These are phyloP conservation scores for Ilyonectria robusta DNA, from an alignment of 2,329 filamentous ascomycete species.

Conservation along the genomic window DNA sequence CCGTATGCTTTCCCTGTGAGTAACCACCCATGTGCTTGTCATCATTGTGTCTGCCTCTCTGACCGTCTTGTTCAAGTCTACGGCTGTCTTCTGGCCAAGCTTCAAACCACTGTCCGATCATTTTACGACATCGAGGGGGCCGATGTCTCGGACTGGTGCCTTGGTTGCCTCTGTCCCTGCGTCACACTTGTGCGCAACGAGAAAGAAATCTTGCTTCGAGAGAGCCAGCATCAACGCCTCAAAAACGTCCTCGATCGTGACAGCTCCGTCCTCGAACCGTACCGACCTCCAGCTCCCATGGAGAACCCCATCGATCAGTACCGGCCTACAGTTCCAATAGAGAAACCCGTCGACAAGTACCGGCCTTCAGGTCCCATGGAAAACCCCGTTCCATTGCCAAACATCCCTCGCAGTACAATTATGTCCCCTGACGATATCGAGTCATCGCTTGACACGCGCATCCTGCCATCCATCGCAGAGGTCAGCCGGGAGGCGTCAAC, in stretches of 20 bases:
- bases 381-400: slow-evolving; percentile 19
- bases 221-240: slow-evolving; percentile 35
- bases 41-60: not conserved
- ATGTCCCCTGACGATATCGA: slow-evolving; percentile 11
- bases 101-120: slow-evolving; percentile 50
- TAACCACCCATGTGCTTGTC: not conserved
- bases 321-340: slow-evolving; percentile 42
- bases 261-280: slow-evolving; percentile 32
- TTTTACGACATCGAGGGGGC: slow-evolving; percentile 52
- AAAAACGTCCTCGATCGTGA: slow-evolving; percentile 23
- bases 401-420: slow-evolving; percentile 14
- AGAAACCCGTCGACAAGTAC: slow-evolving; percentile 39
- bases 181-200: slow-evolving; percentile 48
- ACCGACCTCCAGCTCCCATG: slow-evolving; percentile 44
- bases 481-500: slow-evolving; percentile 27
- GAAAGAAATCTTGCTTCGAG: slow-evolving; percentile 51
- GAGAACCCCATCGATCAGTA: slow-evolving; percentile 39
- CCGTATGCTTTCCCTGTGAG: slow-evolving; percentile 48
- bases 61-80: slow-evolving; percentile 47
- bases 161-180: slow-evolving; percentile 49
- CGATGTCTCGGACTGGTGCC: slow-evolving; percentile 39
- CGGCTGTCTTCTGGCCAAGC: slow-evolving; percentile 44
- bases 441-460: slow-evolving; percentile 7
- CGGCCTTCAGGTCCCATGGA: slow-evolving; percentile 42
- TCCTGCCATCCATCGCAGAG: slow-evolving; percentile 40